Percentiles rank a stretch among this genome's conserved stretches.
Conservation (phyloP, 2,329 filamentous ascomycete genomes). For the Monascus ruber region DNA sequence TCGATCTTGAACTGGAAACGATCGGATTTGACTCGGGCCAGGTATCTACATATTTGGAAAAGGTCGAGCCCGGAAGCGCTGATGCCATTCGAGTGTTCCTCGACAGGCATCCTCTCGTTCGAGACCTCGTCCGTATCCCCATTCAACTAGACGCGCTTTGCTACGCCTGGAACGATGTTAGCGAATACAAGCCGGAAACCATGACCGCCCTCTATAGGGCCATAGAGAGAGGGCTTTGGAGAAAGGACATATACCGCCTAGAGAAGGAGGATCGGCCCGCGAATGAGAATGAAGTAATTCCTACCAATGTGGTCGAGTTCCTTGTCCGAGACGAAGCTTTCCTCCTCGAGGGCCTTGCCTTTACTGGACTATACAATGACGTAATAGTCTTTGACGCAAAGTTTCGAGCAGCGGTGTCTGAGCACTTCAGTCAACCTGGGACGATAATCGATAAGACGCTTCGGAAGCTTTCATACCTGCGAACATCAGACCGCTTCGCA, state of each 20-base stretch:
- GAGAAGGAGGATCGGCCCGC: constrained; percentile 8
- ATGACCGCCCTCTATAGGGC: constrained; percentile 24
- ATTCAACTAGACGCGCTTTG: constrained; percentile 37
- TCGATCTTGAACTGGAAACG: too few species aligned
- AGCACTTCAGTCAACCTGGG: constrained; percentile 3
- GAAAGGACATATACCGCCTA: constrained; percentile 25
- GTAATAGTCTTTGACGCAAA: constrained; percentile 21
- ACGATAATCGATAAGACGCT: constrained; percentile 7
- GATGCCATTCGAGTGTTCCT: too few species aligned
- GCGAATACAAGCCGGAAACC: constrained; percentile 10
- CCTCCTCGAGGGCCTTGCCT: constrained; percentile 24
- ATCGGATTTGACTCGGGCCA: too few species aligned
- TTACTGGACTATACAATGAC: constrained; percentile 23
- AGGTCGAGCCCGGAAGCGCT: too few species aligned
- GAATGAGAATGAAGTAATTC: neutral
- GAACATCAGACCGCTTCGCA: too few species aligned
- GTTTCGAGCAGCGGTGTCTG: constrained; percentile 10
- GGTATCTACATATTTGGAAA: too few species aligned
- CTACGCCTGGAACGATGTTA: constrained; percentile 21
- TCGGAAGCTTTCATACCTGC: too few species aligned
- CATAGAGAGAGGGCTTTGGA: constrained; percentile 28
- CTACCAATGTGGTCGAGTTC: constrained; percentile 5
- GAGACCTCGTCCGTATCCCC: too few species aligned
- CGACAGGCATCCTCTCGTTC: too few species aligned
- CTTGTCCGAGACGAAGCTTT: constrained; percentile 8